phyloP scores from a whole-genome alignment of 495 filamentous ascomycete species.

The Rostrohypoxylon terebratum region DNA sequence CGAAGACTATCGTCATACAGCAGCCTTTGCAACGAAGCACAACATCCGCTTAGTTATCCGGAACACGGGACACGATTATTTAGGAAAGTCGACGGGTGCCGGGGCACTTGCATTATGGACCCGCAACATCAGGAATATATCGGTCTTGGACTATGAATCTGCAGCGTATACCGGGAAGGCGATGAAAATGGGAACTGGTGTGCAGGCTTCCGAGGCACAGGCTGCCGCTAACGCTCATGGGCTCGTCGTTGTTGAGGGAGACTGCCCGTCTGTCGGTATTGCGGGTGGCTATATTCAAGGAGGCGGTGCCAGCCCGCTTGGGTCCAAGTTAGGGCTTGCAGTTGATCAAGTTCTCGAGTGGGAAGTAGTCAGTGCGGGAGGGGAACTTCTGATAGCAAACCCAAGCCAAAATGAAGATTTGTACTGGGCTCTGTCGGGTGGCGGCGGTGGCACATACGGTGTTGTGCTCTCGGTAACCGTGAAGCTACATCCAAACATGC shows the following conservation, averaged over 20 bases:
- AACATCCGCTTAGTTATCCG: slow-evolving; percentile 63
- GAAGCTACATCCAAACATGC: slow-evolving; percentile 24
- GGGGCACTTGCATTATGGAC: slow-evolving; percentile 66
- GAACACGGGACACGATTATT: slow-evolving; percentile 62
- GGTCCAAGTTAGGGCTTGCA: slow-evolving; percentile 65
- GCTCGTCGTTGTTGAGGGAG: slow-evolving; percentile 64
- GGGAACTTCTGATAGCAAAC: slow-evolving; percentile 60
- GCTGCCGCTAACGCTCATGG: slow-evolving; percentile 57
- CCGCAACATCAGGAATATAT: slow-evolving; percentile 59
- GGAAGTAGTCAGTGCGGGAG: slow-evolving; percentile 66
- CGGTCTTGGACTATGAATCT: slow-evolving; percentile 47
- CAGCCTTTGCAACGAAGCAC: slow-evolving; percentile 60
- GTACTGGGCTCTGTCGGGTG: slow-evolving; percentile 71
- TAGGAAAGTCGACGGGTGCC: slow-evolving; percentile 63
- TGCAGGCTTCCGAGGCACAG: slow-evolving; percentile 66
- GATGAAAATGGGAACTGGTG: slow-evolving; percentile 69
- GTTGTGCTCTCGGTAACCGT: slow-evolving; percentile 61
- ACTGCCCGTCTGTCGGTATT: slow-evolving; percentile 62
- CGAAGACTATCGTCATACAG: slow-evolving; percentile 54
- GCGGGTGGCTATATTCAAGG: slow-evolving; percentile 66
- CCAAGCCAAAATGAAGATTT: slow-evolving; percentile 62
- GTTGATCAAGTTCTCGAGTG: slow-evolving; percentile 70
- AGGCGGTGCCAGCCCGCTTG: slow-evolving; percentile 69
- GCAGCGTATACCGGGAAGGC: slow-evolving; percentile 56
- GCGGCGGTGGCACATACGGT: slow-evolving; percentile 66